Conservation (phyloP, 306 rosid genomes). For the Malus orientalis region DNA sequence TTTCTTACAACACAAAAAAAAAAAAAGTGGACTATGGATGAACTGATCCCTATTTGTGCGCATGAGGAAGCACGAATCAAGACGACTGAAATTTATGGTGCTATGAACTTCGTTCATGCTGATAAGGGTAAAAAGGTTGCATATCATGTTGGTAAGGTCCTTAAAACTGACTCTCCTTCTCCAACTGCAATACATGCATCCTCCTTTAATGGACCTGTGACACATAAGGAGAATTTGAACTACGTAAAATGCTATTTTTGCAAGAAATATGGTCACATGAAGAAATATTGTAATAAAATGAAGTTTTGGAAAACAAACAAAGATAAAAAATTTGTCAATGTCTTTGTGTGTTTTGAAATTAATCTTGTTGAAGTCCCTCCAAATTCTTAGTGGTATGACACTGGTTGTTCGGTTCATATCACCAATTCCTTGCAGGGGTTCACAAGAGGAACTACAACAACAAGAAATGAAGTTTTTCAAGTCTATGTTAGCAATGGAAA, state of each 20-base stretch:
- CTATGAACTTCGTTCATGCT: too few species aligned
- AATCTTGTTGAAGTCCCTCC: neutral
- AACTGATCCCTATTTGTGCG: neutral
- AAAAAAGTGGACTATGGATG: neutral
- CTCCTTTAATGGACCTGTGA: too few species aligned
- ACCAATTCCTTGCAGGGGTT: too few species aligned
- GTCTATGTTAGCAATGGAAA: too few species aligned
- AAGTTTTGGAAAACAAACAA: neutral
- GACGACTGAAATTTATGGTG: too few species aligned
- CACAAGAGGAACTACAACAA: too few species aligned
- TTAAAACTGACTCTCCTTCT: neutral
- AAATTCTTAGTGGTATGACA: too few species aligned
- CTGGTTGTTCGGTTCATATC: too few species aligned
- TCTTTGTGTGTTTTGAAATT: neutral
- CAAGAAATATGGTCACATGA: neutral
- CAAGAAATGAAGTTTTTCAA: too few species aligned
- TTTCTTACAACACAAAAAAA: neutral
- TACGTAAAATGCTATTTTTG: neutral
- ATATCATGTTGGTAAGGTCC: neutral
- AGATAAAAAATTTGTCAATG: neutral
- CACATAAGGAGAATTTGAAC: too few species aligned
- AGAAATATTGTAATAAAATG: neutral
- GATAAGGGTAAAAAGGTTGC: too few species aligned
- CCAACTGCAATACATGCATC: too few species aligned
- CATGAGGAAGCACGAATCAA: neutral